Base-by-base conservation (phyloP, 345 rosid genomes). In the Schrenkiella parvula region DNA sequence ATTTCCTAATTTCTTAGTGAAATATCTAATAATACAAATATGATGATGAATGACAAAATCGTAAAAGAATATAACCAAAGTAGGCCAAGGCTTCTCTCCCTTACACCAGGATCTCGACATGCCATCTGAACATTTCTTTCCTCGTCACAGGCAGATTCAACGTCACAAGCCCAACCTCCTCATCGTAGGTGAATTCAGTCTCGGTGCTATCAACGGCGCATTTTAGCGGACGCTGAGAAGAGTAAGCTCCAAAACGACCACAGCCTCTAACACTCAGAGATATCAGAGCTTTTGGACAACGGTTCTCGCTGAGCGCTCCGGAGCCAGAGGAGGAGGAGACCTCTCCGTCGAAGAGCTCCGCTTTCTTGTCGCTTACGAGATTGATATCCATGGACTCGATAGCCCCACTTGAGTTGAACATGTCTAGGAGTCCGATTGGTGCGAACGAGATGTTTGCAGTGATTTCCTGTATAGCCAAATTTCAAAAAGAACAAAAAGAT, bases 101-200 rank as follows among this genome's bases (percentile, higher is more conserved):
- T 77, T 78, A 89, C 64, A 95, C 83, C 68, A 79, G 80, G 56
- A 91, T 84, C 82, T 88, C 87, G 17, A 95, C 76, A 4, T 72
- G 78, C 99, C 99, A 95, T 81, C 87, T 83, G 78, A 87, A 86
- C 97, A 89, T 88, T 64, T 91, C 98, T 72, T 86, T 89, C 43
- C 12, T 79, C 0, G 91, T 82, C 12, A 81, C 82, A 0, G 97
- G 97, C 8, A 95, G 81, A 35, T 46, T 72, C 76, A 85, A 38
- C 5, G 85, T 86, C 72, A 88, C 79, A 37, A 95, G 82, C 11
- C 98, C 97, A 1, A 74, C 78, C 41, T 77, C 86, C 0, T 79
- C 8, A 38, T 89, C 83, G n/a, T 91, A 82, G 18, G 28, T 48
- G 68, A 95, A 91, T 8, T 74, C 84, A 2, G 80, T 82, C 76